A percentile compares a stretch with the other conserved stretches of the same genome.
Conservation (phyloP, 2,329 filamentous ascomycete species). For the Fusarium tuaranense region DNA sequence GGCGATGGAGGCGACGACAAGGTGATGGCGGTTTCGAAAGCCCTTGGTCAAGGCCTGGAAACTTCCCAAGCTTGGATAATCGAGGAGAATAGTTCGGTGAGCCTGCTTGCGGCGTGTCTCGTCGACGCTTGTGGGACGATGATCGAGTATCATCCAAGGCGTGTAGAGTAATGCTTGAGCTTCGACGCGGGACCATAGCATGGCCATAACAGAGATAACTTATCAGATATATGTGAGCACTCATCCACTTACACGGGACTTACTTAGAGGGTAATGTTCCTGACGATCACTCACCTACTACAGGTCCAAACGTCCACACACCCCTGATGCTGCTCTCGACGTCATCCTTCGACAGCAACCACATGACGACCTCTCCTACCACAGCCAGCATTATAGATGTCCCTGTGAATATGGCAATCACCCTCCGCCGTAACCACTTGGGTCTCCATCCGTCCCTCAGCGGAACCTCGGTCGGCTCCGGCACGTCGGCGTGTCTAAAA, state of each 20-base stretch:
- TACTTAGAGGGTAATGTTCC: constrained; percentile 11
- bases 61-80: constrained; percentile 41
- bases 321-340: constrained; percentile 32
- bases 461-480: constrained; percentile 34
- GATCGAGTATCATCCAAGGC: constrained; percentile 46
- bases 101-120: constrained; percentile 46
- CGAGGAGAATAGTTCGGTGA: constrained; percentile 43
- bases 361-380: constrained; percentile 41
- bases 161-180: constrained; percentile 44
- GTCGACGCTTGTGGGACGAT: constrained; percentile 37
- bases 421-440: constrained; percentile 37
- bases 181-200: constrained; percentile 46
- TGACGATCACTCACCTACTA: constrained; percentile 42
- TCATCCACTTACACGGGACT: constrained; percentile 8
- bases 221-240: constrained; percentile 6
- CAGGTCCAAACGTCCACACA: constrained; percentile 45
- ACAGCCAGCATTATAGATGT: constrained; percentile 37
- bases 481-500: constrained; percentile 14
- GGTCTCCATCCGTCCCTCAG: constrained; percentile 44
- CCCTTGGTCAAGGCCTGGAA: constrained; percentile 35
- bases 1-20: constrained; percentile 38
- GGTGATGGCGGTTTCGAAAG: constrained; percentile 42
- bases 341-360: constrained; percentile 36
- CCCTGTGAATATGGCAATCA: constrained; percentile 35
- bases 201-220: constrained; percentile 42